phyloP scores from a whole-genome alignment of 2,329 filamentous ascomycete genomes.

The Colletotrichum agaves region DNA sequence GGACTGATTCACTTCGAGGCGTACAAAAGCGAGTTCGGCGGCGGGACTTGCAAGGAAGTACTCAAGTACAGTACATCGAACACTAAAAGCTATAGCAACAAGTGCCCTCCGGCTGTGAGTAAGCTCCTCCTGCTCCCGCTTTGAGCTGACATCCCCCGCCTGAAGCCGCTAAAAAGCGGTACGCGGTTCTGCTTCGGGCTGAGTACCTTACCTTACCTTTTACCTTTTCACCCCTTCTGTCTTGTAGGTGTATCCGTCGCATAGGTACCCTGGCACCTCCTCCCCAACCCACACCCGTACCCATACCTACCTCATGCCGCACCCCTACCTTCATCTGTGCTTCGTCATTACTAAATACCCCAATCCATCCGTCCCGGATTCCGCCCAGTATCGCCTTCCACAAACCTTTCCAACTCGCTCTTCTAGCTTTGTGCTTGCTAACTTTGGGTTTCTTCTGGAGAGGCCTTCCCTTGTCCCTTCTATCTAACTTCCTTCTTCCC shows the following conservation, averaged over 20 bases:
- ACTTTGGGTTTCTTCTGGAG: constrained; percentile 31
- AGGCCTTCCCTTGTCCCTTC: constrained; percentile 11
- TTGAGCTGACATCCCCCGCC: constrained; percentile 24
- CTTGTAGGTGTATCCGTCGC: constrained; percentile 7
- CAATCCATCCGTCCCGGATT: constrained; percentile 38
- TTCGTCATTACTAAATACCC: constrained; percentile 40
- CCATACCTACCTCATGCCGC: constrained; percentile 29
- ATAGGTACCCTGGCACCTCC: constrained; percentile 16
- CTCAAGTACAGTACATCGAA: constrained; percentile 25
- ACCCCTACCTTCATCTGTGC: constrained; percentile 38
- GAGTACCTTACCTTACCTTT: constrained; percentile 29
- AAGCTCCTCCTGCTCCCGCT: constrained; percentile 31
- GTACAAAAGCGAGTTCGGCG: constrained; percentile 30
- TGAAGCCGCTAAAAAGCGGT: constrained; percentile 5
- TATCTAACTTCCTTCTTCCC: not conserved
- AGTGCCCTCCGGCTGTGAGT: constrained; percentile 22
- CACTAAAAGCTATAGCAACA: constrained; percentile 13
- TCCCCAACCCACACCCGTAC: constrained; percentile 23
- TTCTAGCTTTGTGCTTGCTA: constrained; percentile 31
- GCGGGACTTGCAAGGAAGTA: constrained; percentile 26
- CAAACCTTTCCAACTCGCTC: constrained; percentile 35
- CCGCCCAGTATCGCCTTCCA: constrained; percentile 33
- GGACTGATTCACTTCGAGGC: constrained; percentile 32
- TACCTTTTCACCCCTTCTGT: constrained; percentile 4
- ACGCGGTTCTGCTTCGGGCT: constrained; percentile 15